Base-by-base conservation (phyloP, 148 eudicot genomes). In the Chenopodium album region DNA sequence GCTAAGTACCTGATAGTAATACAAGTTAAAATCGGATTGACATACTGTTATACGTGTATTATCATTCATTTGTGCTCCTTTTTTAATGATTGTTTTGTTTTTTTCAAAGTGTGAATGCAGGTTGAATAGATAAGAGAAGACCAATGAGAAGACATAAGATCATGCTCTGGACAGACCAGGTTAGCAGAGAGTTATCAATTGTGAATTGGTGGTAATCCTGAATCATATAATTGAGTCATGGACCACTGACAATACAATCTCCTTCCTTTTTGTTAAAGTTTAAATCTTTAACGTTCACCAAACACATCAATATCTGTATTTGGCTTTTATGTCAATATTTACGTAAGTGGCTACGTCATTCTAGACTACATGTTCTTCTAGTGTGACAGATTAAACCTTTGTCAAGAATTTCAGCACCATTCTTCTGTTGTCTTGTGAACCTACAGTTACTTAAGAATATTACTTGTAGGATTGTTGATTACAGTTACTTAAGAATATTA, bases 341-440 rank as follows among this genome's bases (percentile, higher is more conserved):
- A 41, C 80, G 86, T 80, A 84, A 84, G 83, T 80, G 23, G 72
- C 56, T 79, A 69, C 86, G 82, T 84, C 82, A 75, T 46, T 70
- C 13, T 6, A 32, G 76, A 19, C 31, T 63, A 67, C 82, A 83
- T 56, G 34, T 60, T 69, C 44, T n/a, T 79, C 5, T 54, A 31
- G 19, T 64, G 31, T 76, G 59, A 76, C 31, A 62, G 66, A 62
- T 23, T 62, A 62, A 7, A 62, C 23, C 66, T 62, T 62, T 62
- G 66, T 62, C 66, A 20, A 62, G 22, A 62, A 62, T 62, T 62
- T 1, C 26, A 62, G 66, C 66, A 62, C 26, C 66, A 4, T 62
- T 20, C 14, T 69, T 41, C 34, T 66, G 71, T 66, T 66, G 17
- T 66, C 71, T 66, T 66, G 70, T 28, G 16, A 23, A 28, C 70